These are phyloP conservation scores for Circinella minor DNA, from an alignment of 371 early-diverging fungal species.

Conservation along the genomic window DNA sequence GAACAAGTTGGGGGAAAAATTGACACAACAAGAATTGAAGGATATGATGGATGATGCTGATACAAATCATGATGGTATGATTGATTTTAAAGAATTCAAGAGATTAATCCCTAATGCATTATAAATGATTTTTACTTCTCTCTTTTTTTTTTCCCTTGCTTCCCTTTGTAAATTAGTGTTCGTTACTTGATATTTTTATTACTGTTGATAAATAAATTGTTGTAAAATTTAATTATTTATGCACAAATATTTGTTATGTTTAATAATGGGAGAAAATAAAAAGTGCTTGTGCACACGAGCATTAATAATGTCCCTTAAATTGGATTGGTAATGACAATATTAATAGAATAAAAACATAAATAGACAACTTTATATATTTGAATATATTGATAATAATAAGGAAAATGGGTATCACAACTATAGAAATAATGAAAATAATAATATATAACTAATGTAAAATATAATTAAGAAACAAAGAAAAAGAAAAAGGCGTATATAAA, in stretches of 20 bases:
- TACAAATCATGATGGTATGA: constrained; percentile 65
- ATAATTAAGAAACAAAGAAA: too few relatives aligned
- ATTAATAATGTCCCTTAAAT: too few relatives aligned
- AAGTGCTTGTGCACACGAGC: too few relatives aligned
- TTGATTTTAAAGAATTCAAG: constrained; percentile 52
- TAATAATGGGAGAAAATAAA: too few relatives aligned
- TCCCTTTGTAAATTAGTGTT: too few relatives aligned
- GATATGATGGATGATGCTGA: constrained; percentile 84
- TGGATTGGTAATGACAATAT: too few relatives aligned
- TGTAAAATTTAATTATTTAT: too few relatives aligned
- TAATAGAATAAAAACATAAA: neutral
- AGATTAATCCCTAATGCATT: neutral
- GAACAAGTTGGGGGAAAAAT: constrained; percentile 64
- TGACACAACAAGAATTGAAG: constrained; percentile 71
- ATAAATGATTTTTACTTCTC: neutral
- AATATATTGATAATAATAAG: neutral
- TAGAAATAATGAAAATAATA: neutral
- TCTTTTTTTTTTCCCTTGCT: too few relatives aligned
- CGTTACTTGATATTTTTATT: too few relatives aligned
- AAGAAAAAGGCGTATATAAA: neutral
- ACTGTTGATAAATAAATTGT: too few relatives aligned
- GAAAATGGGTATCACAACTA: neutral
- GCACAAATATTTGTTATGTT: too few relatives aligned
- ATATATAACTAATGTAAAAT: neutral
- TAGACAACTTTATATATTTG: neutral